Base-by-base conservation (phyloP, 2,329 filamentous ascomycete genomes). In the Rutstroemia sp. region DNA sequence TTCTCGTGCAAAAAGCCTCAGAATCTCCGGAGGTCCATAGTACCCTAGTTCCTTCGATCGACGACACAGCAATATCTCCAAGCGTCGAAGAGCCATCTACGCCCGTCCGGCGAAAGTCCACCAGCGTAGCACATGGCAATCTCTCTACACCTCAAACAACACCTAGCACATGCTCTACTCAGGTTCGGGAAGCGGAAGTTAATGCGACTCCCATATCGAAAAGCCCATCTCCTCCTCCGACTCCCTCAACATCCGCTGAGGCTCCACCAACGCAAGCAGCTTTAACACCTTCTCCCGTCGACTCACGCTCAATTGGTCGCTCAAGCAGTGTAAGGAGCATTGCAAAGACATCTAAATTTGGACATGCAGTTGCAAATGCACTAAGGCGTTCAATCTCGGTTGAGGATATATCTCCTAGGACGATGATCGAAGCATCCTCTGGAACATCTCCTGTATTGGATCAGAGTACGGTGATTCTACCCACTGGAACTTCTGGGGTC, bases 181-280 rank as follows among this genome's bases (percentile, higher is more conserved):
- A 38, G 14, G n/a, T 40, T 9, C 51, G 19, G 27, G 21, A 10
- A 10, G 16, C 14, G n/a, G 51, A 48, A 21, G 9, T 27, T 6
- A 39, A 30, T 19, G 23, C 16, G 9, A 44, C 12, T 42, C 17
- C 25, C 30, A 50, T 42, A 14, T 10, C 45, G 6, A 50, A 50
- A 36, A 55, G 21, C 39, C 53, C 38, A 27, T 55, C 53, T 36
- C 53, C 53, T 38, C 52, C 52, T 5, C 53, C 49, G n/a, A 55
- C 53, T 4, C 53, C 51, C 7, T 30, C 53, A 9, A 25, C 52
- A 25, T 36, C 21, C 5, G 34, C 50, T 17, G 8, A 36, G 7
- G 21, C 25, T 14, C 17, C 34, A 17, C 14, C 25, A 39, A 45
- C 4, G 17, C 25, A 2, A 2, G 14, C 36, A 19, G 14, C 10